phyloP scores from a whole-genome alignment of 208 protist species.

The Leishmania martiniquensis region DNA sequence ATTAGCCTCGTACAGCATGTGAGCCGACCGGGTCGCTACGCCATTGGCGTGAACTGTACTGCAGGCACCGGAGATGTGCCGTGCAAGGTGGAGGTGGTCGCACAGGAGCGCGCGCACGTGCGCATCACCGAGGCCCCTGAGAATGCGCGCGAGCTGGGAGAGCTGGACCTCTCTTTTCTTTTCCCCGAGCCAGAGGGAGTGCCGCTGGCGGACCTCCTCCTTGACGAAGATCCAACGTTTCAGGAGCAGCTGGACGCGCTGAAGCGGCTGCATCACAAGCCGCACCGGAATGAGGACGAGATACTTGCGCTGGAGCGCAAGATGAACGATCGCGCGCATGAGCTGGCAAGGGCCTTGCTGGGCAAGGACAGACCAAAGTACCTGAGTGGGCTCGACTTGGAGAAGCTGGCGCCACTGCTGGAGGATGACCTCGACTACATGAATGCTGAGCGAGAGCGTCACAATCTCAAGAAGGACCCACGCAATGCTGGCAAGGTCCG shows the following conservation, averaged over 20 bases:
- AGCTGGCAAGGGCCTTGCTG: constrained; percentile 52
- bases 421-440: constrained; percentile 52
- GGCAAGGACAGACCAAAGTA: constrained; percentile 67
- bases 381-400: constrained; percentile 44
- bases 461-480: constrained; percentile 67
- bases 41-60: constrained; percentile 67
- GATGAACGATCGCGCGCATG: constrained; percentile 54
- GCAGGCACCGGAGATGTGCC: constrained; percentile 56
- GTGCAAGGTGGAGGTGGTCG: constrained; percentile 70
- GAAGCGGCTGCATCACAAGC: constrained; percentile 44
- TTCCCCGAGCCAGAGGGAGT: constrained; percentile 70
- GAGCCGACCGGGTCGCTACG: constrained; percentile 62
- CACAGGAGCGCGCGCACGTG: constrained; percentile 57
- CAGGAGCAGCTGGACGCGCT: constrained; percentile 52
- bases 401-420: constrained; percentile 48
- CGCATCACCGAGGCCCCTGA: constrained; percentile 73
- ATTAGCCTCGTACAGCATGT: constrained; percentile 72
- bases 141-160: constrained; percentile 59
- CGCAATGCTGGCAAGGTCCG: constrained; percentile 58
- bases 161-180: constrained; percentile 76
- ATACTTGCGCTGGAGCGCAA: constrained; percentile 47
- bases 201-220: constrained; percentile 54
- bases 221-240: constrained; percentile 60
- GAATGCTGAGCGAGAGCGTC: constrained; percentile 46
- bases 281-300: constrained; percentile 31